Evolutionary conservation across 306 rosid genomes (phyloP).

Genomic region (Malus fusca): DNA sequence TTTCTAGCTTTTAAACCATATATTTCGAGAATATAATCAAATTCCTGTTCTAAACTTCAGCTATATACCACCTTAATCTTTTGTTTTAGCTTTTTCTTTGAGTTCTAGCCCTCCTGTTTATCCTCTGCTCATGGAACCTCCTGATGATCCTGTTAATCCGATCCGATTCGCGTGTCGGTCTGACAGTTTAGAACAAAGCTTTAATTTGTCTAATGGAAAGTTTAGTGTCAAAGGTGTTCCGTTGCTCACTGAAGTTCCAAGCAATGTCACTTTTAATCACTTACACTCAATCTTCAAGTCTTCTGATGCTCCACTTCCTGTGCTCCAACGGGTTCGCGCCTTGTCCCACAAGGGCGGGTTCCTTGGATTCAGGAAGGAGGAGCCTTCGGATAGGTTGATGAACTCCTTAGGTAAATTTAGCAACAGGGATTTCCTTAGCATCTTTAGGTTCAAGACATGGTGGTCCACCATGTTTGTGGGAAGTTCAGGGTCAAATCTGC

Average conservation of each 20-base stretch:
- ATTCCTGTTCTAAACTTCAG: too few species aligned
- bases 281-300: slow-evolving; percentile 35
- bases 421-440: slow-evolving; percentile 49
- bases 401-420: slow-evolving; percentile 61
- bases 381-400: slow-evolving; percentile 45
- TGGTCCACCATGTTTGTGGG: slow-evolving; percentile 95
- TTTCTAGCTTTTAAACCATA: too few species aligned
- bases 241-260: slow-evolving; percentile 56
- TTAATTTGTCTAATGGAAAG: slow-evolving; percentile 44
- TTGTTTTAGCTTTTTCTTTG: too few species aligned
- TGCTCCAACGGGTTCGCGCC: slow-evolving; percentile 41
- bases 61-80: too few species aligned
- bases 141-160: slow-evolving; percentile 32
- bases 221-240: slow-evolving; percentile 42
- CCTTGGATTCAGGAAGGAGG: slow-evolving; percentile 45
- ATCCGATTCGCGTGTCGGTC: neutral
- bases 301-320: slow-evolving; percentile 45
- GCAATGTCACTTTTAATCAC: slow-evolving; percentile 55
- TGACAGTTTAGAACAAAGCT: slow-evolving; percentile 18
- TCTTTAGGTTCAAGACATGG: slow-evolving; percentile 93
- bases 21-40: too few species aligned
- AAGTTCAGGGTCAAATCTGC: slow-evolving; percentile 72
- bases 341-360: slow-evolving; percentile 67
- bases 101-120: too few species aligned
- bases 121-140: slow-evolving; percentile 52